Percentiles rank a stretch among this genome's conserved stretches.
phyloP scores from a whole-genome alignment of 2,329 filamentous ascomycete species.

The Plectosphaerella plurivora region DNA sequence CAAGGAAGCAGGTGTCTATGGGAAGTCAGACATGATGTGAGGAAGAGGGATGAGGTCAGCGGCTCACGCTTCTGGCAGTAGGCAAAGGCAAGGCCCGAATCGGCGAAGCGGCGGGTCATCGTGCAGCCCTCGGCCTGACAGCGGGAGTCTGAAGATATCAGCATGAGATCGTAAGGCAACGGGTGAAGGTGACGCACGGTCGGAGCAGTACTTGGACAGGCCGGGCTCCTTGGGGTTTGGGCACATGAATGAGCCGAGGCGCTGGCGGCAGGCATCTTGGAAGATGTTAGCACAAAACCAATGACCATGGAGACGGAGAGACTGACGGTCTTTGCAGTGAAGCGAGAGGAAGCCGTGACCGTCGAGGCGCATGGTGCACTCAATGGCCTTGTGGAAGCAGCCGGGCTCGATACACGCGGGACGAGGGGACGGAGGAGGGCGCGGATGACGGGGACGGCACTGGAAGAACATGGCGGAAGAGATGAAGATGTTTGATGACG shows the following conservation, averaged over 20 bases:
- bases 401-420: conserved; percentile 5
- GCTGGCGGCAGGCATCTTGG: conserved; percentile 13
- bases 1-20: conserved; percentile 12
- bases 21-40: not conserved
- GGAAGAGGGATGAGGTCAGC: not conserved
- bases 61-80: conserved; percentile 12
- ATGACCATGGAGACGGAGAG: not conserved
- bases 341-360: conserved; percentile 4
- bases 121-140: conserved; percentile 10
- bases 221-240: conserved; percentile 8
- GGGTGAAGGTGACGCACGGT: conserved; percentile 4
- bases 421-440: not conserved
- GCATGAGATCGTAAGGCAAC: not conserved
- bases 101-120: conserved; percentile 5
- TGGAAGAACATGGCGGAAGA: conserved; percentile 10
- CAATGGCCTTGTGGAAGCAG: conserved; percentile 8
- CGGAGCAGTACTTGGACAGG: conserved; percentile 10
- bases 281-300: not conserved
- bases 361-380: conserved; percentile 7
- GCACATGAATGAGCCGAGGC: conserved; percentile 12
- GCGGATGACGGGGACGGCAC: conserved; percentile 5
- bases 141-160: conserved; percentile 4
- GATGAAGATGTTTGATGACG: not conserved
- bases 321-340: conserved; percentile 13
- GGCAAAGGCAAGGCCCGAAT: conserved; percentile 7